phyloP scores from a whole-genome alignment of 2,329 filamentous ascomycete genomes.

The Alternaria sp. region DNA sequence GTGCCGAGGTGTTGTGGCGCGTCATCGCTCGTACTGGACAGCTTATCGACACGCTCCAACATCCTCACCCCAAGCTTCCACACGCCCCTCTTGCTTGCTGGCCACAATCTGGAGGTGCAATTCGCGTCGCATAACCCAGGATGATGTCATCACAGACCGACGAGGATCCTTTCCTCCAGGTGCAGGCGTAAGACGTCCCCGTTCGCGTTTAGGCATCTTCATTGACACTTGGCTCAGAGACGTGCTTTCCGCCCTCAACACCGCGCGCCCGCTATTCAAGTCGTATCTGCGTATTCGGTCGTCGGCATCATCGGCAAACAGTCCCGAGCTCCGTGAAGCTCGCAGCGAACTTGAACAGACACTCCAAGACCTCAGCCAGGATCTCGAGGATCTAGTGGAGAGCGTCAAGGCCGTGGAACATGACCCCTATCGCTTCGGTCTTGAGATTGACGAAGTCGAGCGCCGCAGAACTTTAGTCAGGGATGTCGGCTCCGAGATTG shows the following conservation, averaged over 20 bases:
- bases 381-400: conserved; percentile 86
- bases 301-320: conserved; percentile 72
- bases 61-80: conserved; percentile 3
- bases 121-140: conserved; percentile 18
- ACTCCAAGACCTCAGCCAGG: conserved; percentile 74
- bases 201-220: conserved; percentile 9
- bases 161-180: conserved; percentile 59
- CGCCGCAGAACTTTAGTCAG: conserved; percentile 82
- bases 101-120: neutral
- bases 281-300: conserved; percentile 97
- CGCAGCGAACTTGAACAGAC: conserved; percentile 80
- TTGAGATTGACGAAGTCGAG: conserved; percentile 81
- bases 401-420: conserved; percentile 87
- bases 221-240: conserved; percentile 67
- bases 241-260: conserved; percentile 81
- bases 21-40: conserved; percentile 13
- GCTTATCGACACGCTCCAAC: conserved; percentile 14
- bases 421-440: conserved; percentile 84
- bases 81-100: neutral
- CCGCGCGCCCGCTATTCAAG: conserved; percentile 84
- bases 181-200: conserved; percentile 51
- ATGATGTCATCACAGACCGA: conserved; percentile 49
- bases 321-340: conserved; percentile 67
- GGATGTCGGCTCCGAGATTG: conserved; percentile 87
- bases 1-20: conserved; percentile 17